These are phyloP conservation scores for Niveomyces coronatus DNA, from an alignment of 2,329 filamentous ascomycete species.

Conservation along the genomic window DNA sequence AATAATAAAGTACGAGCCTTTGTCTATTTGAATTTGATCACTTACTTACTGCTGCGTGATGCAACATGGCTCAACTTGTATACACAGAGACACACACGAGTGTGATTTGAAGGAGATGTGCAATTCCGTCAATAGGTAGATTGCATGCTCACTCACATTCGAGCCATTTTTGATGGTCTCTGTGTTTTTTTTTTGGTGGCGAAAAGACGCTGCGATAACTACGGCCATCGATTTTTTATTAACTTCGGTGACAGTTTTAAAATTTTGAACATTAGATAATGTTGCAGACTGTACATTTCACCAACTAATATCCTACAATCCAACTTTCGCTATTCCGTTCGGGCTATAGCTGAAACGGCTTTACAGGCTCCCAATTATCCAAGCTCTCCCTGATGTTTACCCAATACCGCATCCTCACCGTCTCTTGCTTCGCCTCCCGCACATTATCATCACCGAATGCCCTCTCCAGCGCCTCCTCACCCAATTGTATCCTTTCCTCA, in stretches of 20 bases:
- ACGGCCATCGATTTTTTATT: too few species aligned
- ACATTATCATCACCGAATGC: conserved; percentile 60
- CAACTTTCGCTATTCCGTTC: conserved; percentile 10
- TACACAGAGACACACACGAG: not conserved
- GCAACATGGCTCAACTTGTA: not conserved
- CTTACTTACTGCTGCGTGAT: not conserved
- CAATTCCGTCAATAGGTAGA: too few species aligned
- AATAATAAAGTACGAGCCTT: too few species aligned
- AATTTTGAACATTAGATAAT: too few species aligned
- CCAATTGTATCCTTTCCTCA: conserved; percentile 51
- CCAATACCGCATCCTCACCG: conserved; percentile 79
- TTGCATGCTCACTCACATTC: too few species aligned
- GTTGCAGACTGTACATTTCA: not conserved
- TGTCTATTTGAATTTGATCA: not conserved
- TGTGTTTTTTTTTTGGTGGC: not conserved
- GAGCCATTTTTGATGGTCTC: not conserved
- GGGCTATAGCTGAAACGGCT: conserved; percentile 45
- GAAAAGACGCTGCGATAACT: too few species aligned
- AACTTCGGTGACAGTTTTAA: too few species aligned
- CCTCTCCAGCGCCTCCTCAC: conserved; percentile 50
- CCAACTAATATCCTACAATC: not conserved
- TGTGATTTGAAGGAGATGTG: too few species aligned
- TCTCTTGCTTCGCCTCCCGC: conserved; percentile 57
- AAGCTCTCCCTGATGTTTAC: conserved; percentile 74
- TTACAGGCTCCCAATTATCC: conserved; percentile 74